phyloP scores from a whole-genome alignment of 2,329 filamentous ascomycete genomes.

The Penicillium sp. region DNA sequence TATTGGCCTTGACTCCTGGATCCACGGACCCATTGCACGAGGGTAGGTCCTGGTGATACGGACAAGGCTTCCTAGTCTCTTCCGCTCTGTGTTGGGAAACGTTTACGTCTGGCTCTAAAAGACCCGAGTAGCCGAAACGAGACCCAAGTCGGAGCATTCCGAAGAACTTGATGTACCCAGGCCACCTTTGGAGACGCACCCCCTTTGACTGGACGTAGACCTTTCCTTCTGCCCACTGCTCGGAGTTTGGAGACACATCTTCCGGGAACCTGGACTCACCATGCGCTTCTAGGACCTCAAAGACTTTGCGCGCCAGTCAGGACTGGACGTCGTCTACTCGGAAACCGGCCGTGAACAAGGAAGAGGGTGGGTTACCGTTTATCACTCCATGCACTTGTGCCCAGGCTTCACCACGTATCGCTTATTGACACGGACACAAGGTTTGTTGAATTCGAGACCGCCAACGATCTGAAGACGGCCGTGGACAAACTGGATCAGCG shows the following conservation, averaged over 20 bases:
- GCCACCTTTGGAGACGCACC: conserved; percentile 14
- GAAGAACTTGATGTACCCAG: conserved; percentile 8
- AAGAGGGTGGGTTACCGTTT: conserved; percentile 73
- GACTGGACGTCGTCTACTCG: conserved; percentile 95
- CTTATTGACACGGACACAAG: conserved; percentile 50
- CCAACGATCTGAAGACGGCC: conserved; percentile 80
- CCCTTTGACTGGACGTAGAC: conserved; percentile 15
- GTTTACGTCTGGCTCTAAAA: neutral
- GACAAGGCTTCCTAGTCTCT: conserved; percentile 2
- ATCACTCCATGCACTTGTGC: conserved; percentile 13
- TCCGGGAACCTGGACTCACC: conserved; percentile 71
- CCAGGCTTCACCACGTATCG: conserved; percentile 10
- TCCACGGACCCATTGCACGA: conserved; percentile 9
- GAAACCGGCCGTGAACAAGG: conserved; percentile 92
- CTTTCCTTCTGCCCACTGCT: conserved; percentile 11
- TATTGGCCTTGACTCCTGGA: conserved; percentile 11
- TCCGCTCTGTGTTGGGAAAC: neutral
- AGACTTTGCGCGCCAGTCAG: conserved; percentile 97
- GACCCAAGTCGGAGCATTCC: conserved; percentile 4
- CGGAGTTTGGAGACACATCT: conserved; percentile 20
- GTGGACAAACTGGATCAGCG: conserved; percentile 91
- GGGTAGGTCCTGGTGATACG: conserved; percentile 5
- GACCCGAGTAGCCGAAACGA: conserved; percentile 2
- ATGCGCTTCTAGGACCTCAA: conserved; percentile 87
- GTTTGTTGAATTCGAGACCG: conserved; percentile 97